These are phyloP conservation scores for Flaveria linearis DNA, from an alignment of 129 eudicot species.

Conservation along the genomic window DNA sequence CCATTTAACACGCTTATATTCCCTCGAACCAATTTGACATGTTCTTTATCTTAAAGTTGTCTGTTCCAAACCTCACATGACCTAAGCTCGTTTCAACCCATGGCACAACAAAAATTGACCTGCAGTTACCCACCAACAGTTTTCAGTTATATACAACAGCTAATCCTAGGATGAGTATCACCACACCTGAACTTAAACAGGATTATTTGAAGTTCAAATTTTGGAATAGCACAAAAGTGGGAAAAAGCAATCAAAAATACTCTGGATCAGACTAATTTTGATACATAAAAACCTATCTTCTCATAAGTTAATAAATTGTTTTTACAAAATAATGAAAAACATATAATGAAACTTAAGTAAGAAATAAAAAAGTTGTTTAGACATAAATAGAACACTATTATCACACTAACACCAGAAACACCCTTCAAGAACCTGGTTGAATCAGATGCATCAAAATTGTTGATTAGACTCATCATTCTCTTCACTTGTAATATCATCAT, in stretches of 20 bases:
- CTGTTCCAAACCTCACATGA: too few species aligned
- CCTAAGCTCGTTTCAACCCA: too few species aligned
- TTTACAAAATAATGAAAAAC: slow-evolving; percentile 1
- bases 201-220: neutral
- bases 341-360: neutral
- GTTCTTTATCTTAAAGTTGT: too few species aligned
- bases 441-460: slow-evolving; percentile 23
- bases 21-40: too few species aligned
- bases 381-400: neutral
- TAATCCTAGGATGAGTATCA: too few species aligned
- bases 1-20: too few species aligned
- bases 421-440: slow-evolving; percentile 2
- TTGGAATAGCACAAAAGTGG: neutral
- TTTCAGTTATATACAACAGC: too few species aligned
- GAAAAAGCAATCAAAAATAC: neutral
- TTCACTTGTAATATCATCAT: slow-evolving; percentile 26
- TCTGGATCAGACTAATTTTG: neutral
- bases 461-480: neutral
- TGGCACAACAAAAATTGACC: too few species aligned
- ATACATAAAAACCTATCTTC: neutral
- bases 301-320: neutral
- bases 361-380: neutral
- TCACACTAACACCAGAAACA: slow-evolving; percentile 17
- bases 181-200: too few species aligned
- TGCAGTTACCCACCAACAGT: too few species aligned